These are phyloP conservation scores for Steccherinum ochraceum DNA, from an alignment of 768 basidiomycete genomes.

Conservation along the genomic window DNA sequence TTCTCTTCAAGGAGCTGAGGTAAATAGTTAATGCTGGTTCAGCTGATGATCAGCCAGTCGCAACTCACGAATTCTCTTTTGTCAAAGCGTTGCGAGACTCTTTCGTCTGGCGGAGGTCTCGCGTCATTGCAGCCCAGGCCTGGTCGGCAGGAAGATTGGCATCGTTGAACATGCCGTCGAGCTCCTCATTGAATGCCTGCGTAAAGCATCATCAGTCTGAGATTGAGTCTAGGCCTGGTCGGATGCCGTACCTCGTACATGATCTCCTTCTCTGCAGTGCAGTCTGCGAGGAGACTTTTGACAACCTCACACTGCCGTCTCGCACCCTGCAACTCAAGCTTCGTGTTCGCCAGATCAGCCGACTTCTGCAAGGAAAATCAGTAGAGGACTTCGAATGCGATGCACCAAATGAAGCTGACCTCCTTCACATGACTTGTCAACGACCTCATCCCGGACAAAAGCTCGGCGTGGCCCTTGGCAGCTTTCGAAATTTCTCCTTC, in stretches of 20 bases:
- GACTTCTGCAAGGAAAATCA: conserved; percentile 37
- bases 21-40: background rate
- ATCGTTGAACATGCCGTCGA: conserved; percentile 88
- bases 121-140: conserved; percentile 73
- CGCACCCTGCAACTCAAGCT: conserved; percentile 59
- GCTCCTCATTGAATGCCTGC: conserved; percentile 91
- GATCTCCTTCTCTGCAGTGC: conserved; percentile 83
- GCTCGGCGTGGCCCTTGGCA: conserved; percentile 45
- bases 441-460: conserved; percentile 44
- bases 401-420: conserved; percentile 31
- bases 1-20: conserved; percentile 60
- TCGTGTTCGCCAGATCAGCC: conserved; percentile 55
- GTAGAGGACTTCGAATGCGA: background rate
- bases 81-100: conserved; percentile 65
- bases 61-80: conserved; percentile 74
- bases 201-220: background rate
- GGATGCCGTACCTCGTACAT: conserved; percentile 71
- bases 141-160: conserved; percentile 76
- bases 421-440: conserved; percentile 49
- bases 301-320: conserved; percentile 76
- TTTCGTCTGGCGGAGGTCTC: conserved; percentile 70
- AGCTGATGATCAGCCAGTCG: background rate
- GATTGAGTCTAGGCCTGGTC: background rate
- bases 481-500: conserved; percentile 52
- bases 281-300: conserved; percentile 69